Base-by-base conservation (phyloP, 257 asterid species). In the Solanum neorickii region DNA sequence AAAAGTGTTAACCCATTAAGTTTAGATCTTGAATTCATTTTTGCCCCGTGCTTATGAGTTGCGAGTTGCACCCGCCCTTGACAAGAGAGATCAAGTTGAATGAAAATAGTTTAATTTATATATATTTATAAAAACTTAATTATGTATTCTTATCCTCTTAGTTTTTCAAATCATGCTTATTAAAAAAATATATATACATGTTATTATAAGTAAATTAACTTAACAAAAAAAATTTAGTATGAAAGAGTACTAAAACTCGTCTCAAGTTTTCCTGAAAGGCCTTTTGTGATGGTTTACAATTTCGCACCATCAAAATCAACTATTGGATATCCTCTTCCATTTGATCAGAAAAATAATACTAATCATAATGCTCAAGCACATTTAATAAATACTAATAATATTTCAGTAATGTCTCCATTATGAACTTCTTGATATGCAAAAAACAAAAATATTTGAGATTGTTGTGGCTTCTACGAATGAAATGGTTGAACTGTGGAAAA, bases 401-500 rank as follows among this genome's bases (percentile, higher is more conserved):
- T 41, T 12, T 15, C 65, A 23, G 4, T 70, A 10, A 87, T 90
- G 5, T 59, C 83, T 12, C 85, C 86, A 35, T 23, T 23, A 33
- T 14, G 92, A 87, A 66, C 86, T 86, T 13, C 8, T 11, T 13
- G 93, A 89, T 42, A 83, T 59, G 84, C 92, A 93, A 9, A 93
- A 76, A 87, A 70, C 92, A 18, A n/a, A 6, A 25, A 89, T 94
- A 18, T 60, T 94, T 84, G 93, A 91, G 86, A 87, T 90, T 21
- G 92, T 91, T 21, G 35, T 86, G 23, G 85, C 21, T 9, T 5
- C 41, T 37, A 37, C 7, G 9, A 37, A 37, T 37, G 41, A 37
- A 37, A 37, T 37, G 41, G 41, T 95, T 39, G 91, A 92, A 84
- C 96, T 96, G 73, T 68, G 92, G 12, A 91, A 84, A 72, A 77